Conservation (phyloP, 345 rosid genomes). For the Camelina sativa region DNA sequence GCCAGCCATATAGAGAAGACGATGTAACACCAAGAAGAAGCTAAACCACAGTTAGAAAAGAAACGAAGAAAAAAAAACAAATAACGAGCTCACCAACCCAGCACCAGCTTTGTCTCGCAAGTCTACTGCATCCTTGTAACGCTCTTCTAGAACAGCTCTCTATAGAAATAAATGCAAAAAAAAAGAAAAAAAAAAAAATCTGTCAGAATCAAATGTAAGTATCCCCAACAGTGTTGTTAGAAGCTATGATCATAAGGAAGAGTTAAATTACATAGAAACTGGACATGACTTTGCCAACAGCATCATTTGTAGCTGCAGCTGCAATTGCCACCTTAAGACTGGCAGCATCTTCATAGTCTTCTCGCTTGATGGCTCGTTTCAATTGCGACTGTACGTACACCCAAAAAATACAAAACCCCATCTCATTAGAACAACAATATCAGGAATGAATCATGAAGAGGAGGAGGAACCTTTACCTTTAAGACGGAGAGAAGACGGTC, state of each 20-base stretch:
- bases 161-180: constrained; percentile 39
- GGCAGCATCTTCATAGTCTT: constrained; percentile 86
- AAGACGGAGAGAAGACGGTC: constrained; percentile 73
- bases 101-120: constrained; percentile 85
- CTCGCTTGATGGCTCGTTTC: constrained; percentile 56
- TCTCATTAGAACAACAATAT: not conserved
- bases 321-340: constrained; percentile 92
- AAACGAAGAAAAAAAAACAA: not conserved
- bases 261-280: constrained; percentile 54
- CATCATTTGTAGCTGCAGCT: constrained; percentile 73
- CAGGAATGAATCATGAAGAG: constrained; percentile 1
- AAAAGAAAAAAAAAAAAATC: not conserved
- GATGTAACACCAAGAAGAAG: not conserved
- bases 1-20: constrained; percentile 29
- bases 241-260: constrained; percentile 21
- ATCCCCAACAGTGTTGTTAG: not conserved
- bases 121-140: constrained; percentile 75
- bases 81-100: constrained; percentile 71
- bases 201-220: constrained; percentile 10
- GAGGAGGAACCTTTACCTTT: constrained; percentile 49
- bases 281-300: constrained; percentile 78
- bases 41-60: not conserved
- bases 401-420: not conserved
- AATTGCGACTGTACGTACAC: constrained; percentile 67
- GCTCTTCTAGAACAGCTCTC: constrained; percentile 80